Evolutionary conservation across 306 rosid genomes (phyloP).

Genomic region (Malus asiatica): DNA sequence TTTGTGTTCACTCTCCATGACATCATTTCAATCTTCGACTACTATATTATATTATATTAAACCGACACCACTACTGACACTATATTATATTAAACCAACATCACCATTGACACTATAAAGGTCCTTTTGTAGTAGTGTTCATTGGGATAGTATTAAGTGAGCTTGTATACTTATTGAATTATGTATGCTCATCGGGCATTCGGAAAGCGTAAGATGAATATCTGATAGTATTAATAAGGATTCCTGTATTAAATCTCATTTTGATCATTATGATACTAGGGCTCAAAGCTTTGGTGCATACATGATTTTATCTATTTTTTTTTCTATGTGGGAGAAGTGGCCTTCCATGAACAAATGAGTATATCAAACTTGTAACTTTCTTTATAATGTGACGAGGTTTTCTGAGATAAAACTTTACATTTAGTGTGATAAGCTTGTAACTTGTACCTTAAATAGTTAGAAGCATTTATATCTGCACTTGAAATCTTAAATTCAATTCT

Average conservation of each 20-base stretch:
- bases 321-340: not conserved
- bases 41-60: too few relatives aligned
- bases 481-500: too few relatives aligned
- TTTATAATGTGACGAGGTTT: not conserved
- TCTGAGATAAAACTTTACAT: not conserved
- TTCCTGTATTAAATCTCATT: not conserved
- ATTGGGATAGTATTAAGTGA: not conserved
- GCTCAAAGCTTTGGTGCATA: not conserved
- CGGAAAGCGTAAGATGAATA: too few relatives aligned
- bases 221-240: too few relatives aligned
- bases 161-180: not conserved
- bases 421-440: not conserved
- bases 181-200: not conserved
- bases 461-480: too few relatives aligned
- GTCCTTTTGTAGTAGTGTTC: not conserved
- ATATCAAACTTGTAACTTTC: not conserved
- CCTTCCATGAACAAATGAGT: not conserved
- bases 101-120: too few relatives aligned
- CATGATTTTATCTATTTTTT: not conserved
- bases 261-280: too few relatives aligned
- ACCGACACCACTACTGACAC: too few relatives aligned
- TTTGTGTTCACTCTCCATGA: not conserved
- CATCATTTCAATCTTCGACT: not conserved
- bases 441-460: too few relatives aligned
- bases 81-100: too few relatives aligned